Evolutionary conservation across 2,329 filamentous ascomycete species (phyloP).

Genomic region (Westerdykella ornata): DNA sequence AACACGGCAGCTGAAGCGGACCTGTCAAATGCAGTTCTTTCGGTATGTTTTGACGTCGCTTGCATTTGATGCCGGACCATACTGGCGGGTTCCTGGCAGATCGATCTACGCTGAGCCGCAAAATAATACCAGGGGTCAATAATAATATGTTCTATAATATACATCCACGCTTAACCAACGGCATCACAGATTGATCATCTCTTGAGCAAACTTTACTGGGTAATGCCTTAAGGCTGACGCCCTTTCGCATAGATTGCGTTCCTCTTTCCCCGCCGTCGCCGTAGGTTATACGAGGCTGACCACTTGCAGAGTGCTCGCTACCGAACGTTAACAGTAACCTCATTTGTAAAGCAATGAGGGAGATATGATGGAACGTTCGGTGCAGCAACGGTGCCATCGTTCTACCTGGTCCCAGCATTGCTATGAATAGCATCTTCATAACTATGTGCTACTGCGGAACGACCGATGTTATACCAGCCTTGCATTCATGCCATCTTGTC

Average conservation of each 20-base stretch:
- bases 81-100: background rate
- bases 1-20: too few relatives aligned
- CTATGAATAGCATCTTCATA: constrained; percentile 8
- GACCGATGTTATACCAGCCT: background rate
- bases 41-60: too few relatives aligned
- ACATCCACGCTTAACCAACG: constrained; percentile 1
- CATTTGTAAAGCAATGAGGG: constrained; percentile 1
- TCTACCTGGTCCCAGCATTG: background rate
- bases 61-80: too few relatives aligned
- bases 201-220: constrained; percentile 3
- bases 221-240: constrained; percentile 5
- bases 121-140: background rate
- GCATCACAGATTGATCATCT: constrained; percentile 4
- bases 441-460: background rate
- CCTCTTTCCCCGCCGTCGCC: constrained; percentile 1
- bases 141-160: constrained; percentile 10
- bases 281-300: constrained; percentile 10
- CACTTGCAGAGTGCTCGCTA: constrained; percentile 8
- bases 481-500: background rate
- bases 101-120: constrained; percentile 11
- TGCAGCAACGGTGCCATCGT: background rate
- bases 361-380: constrained; percentile 6
- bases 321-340: constrained; percentile 1
- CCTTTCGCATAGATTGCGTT: constrained; percentile 5
- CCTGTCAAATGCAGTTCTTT: too few relatives aligned